Evolutionary conservation across 805 yeast genomes (phyloP), one percentile per base, ranked within the genome.

Genomic region (Cephaloascus fragrans): DNA sequence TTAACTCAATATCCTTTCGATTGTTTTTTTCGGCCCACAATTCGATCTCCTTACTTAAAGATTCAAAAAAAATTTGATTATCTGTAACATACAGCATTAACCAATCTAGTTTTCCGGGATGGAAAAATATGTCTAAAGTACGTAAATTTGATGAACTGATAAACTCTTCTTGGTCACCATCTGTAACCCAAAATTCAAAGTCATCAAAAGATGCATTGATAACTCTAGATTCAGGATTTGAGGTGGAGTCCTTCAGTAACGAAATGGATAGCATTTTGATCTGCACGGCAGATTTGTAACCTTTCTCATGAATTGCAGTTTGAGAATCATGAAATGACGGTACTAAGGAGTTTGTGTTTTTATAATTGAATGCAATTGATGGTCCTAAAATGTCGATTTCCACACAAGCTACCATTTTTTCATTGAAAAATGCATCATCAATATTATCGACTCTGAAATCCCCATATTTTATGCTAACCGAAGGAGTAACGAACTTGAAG

Each of bases 401-500:
- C 2, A 62, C 10, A 16, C 43, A 51, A 12, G 64, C 63, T 0
- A 44, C 57, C 1, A 66, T 39, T 14, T 65, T 60, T 3, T 63
- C 57, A 17, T 60, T 51, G 36, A 55, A 59, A 49, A 40, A 34
- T 16, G 32, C 32, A 16, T 32, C 26, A 4, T 33, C 32, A 19
- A 34, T 15, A 9, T 33, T 31, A 23, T 19, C 6, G 3, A 23
- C 36, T 18, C 20, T 34, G n/a, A 19, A 19, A 10, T 28, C 61
- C 1, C 71, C 67, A 38, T 71, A 53, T 15, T 59, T 51, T 1
- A 77, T 3, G 4, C 61, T 56, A 0, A 75, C 42, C 4, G 50
- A 50, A 0, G 83, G 82, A 3, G 74, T 47, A 1, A 71, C 67
- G 5, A 80, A 40, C 26, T 81, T 60, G 9, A 73, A 12, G 41